These are phyloP conservation scores for Syzygium oleosum DNA, from an alignment of 345 rosid species.

Conservation along the genomic window DNA sequence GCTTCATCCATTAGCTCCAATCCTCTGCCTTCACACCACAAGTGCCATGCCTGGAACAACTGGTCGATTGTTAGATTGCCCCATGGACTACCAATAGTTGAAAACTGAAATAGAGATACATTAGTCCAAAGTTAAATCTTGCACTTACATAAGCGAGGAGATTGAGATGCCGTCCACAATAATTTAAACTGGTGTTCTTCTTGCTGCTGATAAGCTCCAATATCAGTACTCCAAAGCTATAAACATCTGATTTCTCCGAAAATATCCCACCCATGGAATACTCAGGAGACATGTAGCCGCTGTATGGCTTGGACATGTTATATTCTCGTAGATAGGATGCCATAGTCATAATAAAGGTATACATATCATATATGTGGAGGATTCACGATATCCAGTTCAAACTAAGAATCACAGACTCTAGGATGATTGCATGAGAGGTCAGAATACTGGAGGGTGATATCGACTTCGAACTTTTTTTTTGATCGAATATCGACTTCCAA, in stretches of 20 bases:
- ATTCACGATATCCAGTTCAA: too few relatives aligned
- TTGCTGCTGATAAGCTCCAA: neutral
- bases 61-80: too few relatives aligned
- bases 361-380: too few relatives aligned
- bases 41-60: neutral
- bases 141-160: neutral
- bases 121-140: neutral
- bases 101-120: too few relatives aligned
- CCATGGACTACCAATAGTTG: too few relatives aligned
- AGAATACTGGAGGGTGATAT: too few relatives aligned
- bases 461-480: too few relatives aligned
- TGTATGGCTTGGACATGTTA: neutral
- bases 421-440: too few relatives aligned
- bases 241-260: constrained; percentile 1
- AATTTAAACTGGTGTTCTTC: neutral
- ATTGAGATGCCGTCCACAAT: neutral
- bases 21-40: neutral
- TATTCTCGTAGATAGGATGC: neutral
- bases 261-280: constrained; percentile 1
- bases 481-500: too few relatives aligned
- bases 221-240: neutral
- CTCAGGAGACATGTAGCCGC: constrained; percentile 1
- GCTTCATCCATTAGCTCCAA: neutral
- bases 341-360: too few relatives aligned
- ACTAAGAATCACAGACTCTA: too few relatives aligned